A percentile compares a stretch with the other conserved stretches of the same genome.
Evolutionary conservation across 495 filamentous ascomycete species (phyloP).

Genomic region (Xylaria sp.): DNA sequence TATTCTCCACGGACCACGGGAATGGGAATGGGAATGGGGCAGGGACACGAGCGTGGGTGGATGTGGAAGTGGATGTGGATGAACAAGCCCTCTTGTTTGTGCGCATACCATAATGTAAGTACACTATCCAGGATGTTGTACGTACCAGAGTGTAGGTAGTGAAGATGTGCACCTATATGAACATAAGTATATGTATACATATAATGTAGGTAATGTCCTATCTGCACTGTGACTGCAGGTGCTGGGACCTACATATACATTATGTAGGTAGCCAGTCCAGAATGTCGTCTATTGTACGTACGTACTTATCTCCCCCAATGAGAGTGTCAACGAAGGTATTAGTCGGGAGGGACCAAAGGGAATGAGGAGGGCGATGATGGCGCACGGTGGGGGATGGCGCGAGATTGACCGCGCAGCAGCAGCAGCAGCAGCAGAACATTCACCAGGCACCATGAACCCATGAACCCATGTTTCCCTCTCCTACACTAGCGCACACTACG

Average conservation of each 20-base stretch:
- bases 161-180: too few species aligned
- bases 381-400: conserved; percentile 9
- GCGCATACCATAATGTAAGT: too few species aligned
- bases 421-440: too few species aligned
- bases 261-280: too few species aligned
- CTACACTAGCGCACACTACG: neutral
- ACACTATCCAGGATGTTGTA: too few species aligned
- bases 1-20: neutral
- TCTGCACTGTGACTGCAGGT: neutral
- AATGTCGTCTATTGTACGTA: neutral
- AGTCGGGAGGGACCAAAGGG: conserved; percentile 14
- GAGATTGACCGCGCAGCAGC: neutral
- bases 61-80: too few species aligned
- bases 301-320: neutral
- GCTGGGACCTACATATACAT: too few species aligned
- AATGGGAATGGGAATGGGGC: too few species aligned
- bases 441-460: neutral
- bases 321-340: conserved; percentile 21
- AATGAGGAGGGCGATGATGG: conserved; percentile 8
- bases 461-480: conserved; percentile 1
- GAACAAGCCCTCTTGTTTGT: neutral
- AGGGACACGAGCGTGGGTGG: neutral
- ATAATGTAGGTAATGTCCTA: neutral
- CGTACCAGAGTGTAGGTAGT: neutral
- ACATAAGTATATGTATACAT: too few species aligned